Base-by-base conservation (phyloP, 768 basidiomycete species). In the Lyophyllum shimeji region DNA sequence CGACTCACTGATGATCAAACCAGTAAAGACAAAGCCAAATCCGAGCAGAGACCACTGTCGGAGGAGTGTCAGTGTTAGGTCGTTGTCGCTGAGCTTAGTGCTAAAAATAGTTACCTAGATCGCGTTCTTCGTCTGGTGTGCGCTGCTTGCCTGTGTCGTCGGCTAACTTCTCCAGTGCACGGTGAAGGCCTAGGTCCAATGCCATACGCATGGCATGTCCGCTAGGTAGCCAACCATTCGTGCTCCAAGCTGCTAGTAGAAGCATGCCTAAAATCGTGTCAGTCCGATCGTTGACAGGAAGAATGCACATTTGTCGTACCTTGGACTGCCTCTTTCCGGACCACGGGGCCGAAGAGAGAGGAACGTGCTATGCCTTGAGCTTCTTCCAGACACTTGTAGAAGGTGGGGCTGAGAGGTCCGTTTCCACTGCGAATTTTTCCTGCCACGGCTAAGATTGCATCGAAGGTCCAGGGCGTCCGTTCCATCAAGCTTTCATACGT, bases 201-300 rank as follows among this genome's bases (percentile, higher is more conserved):
- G 93, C 94, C 93, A 96, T 96, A 50, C 95, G 85, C 85, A 97
- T 87, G 6, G 95, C 95, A 66, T 98, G 95, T 2, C 95, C 95
- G 63, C 90, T 90, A 8, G 95, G 93, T 45, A 98, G 79, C 93
- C 93, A 98, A 0, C 93, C 94, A 59, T 94, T 93, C 34, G 93
- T 92, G 65, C 88, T 91, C 92, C 93, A 96, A 5, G 94, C 93
- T 25, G 93, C 91, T 45, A 97, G 77, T 27, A 98, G 78, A 11
- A 96, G 74, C 93, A 95, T 96, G 8, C 92, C 93, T 93, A 60
- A 13, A 52, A 55, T 56, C 54, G 61, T 57, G 50, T 29, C 18
- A 65, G 49, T 52, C 58, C 34, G 50, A 55, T 43, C 40, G 50
- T 25, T 45, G 54, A 59, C 61, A 54, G 50, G 48, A 39, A 57